Conservation (phyloP, 441 rosid species). For the Biscutella auriculata region DNA sequence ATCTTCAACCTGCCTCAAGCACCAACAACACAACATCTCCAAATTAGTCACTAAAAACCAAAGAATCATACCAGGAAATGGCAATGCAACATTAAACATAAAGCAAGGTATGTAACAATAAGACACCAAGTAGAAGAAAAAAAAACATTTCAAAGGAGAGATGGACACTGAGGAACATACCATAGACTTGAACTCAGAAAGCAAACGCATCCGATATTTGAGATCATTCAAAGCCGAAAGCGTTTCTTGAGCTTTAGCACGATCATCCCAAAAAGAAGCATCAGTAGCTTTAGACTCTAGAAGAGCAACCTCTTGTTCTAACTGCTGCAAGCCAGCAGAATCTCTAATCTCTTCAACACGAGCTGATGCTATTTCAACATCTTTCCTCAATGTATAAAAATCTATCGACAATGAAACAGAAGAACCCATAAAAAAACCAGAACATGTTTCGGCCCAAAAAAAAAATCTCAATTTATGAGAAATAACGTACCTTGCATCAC, state of each 20-base stretch:
- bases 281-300: constrained; percentile 67
- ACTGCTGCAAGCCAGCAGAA: constrained; percentile 40
- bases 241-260: constrained; percentile 62
- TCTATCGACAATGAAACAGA: constrained; percentile 51
- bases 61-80: too few species aligned
- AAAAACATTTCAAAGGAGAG: background rate
- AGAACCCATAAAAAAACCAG: background rate
- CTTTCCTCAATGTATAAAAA: constrained; percentile 70
- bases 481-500: constrained; percentile 49
- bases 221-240: constrained; percentile 62
- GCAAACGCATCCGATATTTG: constrained; percentile 50
- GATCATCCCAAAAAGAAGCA: constrained; percentile 73
- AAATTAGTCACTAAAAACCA: background rate
- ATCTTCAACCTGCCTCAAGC: constrained; percentile 65
- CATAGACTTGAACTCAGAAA: constrained; percentile 60
- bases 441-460: too few species aligned
- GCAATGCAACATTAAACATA: background rate
- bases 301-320: constrained; percentile 43
- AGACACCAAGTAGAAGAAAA: background rate
- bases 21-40: background rate
- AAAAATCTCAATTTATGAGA: background rate
- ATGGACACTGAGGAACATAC: constrained; percentile 19
- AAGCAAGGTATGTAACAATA: background rate
- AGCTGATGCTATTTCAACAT: constrained; percentile 54
- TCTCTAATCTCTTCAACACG: constrained; percentile 60